A percentile compares a stretch with the other conserved stretches of the same genome.
phyloP scores from a whole-genome alignment of 2,329 filamentous ascomycete genomes.

The Penicillium sp. region DNA sequence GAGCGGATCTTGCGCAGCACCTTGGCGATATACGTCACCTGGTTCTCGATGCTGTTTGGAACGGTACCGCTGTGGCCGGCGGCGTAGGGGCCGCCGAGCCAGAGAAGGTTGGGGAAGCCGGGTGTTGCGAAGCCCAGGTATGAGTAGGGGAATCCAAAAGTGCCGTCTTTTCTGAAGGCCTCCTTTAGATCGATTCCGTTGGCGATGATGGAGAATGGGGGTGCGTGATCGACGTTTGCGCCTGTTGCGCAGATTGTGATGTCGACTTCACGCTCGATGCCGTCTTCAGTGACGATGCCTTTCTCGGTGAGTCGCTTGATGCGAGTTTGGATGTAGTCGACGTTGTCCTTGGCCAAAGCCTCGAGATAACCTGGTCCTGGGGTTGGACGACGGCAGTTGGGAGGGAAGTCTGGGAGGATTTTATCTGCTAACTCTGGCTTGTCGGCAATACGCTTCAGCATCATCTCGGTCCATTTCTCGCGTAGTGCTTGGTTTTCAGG shows the following conservation, averaged over 20 bases:
- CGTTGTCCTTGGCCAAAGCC: conserved; percentile 58
- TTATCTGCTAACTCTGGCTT: conserved; percentile 56
- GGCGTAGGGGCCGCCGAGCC: conserved; percentile 59
- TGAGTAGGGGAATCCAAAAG: conserved; percentile 61
- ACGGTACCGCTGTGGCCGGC: conserved; percentile 62
- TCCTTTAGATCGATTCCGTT: conserved; percentile 52
- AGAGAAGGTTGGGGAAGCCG: conserved; percentile 65
- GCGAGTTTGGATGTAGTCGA: conserved; percentile 56
- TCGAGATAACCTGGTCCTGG: conserved; percentile 66
- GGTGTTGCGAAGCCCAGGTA: conserved; percentile 63
- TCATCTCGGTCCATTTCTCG: conserved; percentile 50
- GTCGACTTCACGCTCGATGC: conserved; percentile 56
- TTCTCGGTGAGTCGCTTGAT: conserved; percentile 58
- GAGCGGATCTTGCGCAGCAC: conserved; percentile 62
- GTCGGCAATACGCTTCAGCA: conserved; percentile 52
- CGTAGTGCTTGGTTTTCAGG: conserved; percentile 49
- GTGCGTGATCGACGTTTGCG: conserved; percentile 57
- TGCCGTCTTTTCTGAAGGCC: conserved; percentile 56
- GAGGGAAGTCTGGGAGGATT: conserved; percentile 61
- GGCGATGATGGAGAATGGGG: conserved; percentile 59
- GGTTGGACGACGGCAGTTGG: conserved; percentile 62
- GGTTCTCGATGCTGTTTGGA: conserved; percentile 63
- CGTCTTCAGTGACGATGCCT: conserved; percentile 60
- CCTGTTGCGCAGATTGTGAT: conserved; percentile 67
- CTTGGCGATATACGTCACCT: conserved; percentile 63